phyloP scores from a whole-genome alignment of 192 early-diverging fungal genomes.

The Rhizophagus clarus region DNA sequence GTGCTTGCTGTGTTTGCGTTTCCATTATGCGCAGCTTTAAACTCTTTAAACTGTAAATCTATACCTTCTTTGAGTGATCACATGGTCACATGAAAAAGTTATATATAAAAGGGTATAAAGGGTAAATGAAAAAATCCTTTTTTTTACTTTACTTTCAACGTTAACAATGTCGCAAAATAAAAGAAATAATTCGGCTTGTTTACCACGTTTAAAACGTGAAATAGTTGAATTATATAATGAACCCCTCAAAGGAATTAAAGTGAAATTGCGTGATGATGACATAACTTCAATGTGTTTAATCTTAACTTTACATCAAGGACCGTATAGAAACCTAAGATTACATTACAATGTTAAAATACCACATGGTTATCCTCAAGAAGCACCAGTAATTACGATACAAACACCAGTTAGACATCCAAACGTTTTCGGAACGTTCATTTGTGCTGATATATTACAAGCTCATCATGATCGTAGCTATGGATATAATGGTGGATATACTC shows the following conservation, averaged over 20 bases:
- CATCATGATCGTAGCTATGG: background rate
- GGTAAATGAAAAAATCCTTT: too few species aligned
- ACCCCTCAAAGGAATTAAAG: constrained; percentile 11
- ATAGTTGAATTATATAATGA: background rate
- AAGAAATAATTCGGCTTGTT: background rate
- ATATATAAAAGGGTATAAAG: too few species aligned
- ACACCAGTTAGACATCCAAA: background rate
- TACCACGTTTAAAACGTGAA: background rate
- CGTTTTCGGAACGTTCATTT: background rate
- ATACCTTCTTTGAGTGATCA: too few species aligned
- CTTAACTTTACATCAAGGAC: background rate
- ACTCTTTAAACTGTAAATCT: too few species aligned
- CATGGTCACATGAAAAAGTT: too few species aligned
- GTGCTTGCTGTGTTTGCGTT: too few species aligned
- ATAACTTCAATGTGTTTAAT: constrained; percentile 16
- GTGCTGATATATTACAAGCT: constrained; percentile 5
- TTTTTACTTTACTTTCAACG: too few species aligned
- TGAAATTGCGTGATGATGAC: background rate
- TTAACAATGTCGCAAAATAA: background rate
- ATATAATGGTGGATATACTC: constrained; percentile 16
- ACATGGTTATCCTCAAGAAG: background rate
- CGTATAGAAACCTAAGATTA: background rate
- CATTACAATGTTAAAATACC: constrained; percentile 3
- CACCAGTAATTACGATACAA: constrained; percentile 1
- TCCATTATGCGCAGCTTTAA: too few species aligned